These are phyloP conservation scores for Ehretia macrophylla DNA, from an alignment of 257 asterid species.

Conservation along the genomic window DNA sequence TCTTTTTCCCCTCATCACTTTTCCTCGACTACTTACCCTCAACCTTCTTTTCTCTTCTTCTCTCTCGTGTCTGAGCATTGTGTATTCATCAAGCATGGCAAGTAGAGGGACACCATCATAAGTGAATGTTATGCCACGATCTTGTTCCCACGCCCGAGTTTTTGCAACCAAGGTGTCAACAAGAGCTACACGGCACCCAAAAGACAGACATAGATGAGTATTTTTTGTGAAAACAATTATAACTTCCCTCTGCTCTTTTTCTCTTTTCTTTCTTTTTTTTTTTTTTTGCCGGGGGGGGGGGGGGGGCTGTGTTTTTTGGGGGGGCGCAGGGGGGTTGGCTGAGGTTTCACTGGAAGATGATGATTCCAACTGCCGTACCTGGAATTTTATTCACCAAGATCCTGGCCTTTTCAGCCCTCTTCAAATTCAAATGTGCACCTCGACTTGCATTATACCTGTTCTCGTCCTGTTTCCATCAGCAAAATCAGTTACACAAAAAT, in stretches of 20 bases:
- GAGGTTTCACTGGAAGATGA: no score
- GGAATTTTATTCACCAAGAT: conserved; percentile 48
- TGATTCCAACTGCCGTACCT: conserved; percentile 16
- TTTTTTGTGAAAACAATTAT: no score
- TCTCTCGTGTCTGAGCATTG: conserved; percentile 90
- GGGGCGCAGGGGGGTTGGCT: no score
- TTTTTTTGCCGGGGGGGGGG: no score
- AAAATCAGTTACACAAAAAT: not conserved
- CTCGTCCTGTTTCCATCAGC: conserved; percentile 35
- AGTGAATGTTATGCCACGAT: conserved; percentile 63
- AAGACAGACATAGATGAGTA: not conserved
- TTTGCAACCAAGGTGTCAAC: conserved; percentile 80
- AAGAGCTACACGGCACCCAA: conserved; percentile 54
- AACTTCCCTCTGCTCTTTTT: not conserved
- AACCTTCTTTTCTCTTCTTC: conserved; percentile 98
- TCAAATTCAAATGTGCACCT: conserved; percentile 55
- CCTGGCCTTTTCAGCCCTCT: conserved; percentile 55
- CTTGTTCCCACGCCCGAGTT: conserved; percentile 94
- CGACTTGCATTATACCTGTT: conserved; percentile 49
- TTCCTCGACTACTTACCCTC: conserved; percentile 58
- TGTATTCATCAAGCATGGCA: conserved; percentile 96
- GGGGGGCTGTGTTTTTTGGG: no score
- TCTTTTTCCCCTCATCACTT: not conserved
- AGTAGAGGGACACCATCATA: conserved; percentile 99
- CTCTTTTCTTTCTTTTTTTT: not conserved